A percentile compares a stretch with the other conserved stretches of the same genome.
Evolutionary conservation across 2,329 filamentous ascomycete species (phyloP).

Genomic region (Cladophialophora bantiana): DNA sequence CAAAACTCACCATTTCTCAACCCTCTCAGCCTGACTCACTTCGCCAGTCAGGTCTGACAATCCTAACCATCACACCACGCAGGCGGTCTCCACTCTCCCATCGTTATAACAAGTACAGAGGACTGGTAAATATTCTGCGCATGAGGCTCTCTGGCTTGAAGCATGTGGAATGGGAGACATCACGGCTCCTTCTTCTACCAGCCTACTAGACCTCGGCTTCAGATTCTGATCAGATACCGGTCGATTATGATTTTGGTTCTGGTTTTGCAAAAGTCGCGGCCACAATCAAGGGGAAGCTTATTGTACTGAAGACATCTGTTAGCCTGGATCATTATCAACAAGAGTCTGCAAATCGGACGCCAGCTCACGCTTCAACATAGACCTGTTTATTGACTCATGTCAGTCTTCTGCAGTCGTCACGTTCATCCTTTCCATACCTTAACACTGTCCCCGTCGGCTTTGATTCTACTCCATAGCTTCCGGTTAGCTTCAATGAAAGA

Average conservation of each 20-base stretch:
- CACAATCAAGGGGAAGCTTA: conserved; percentile 69
- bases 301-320: conserved; percentile 48
- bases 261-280: conserved; percentile 33
- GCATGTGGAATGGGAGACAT: conserved; percentile 3
- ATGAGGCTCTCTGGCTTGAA: not conserved
- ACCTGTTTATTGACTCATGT: conserved; percentile 49
- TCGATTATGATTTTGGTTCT: conserved; percentile 14
- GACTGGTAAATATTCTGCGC: not conserved
- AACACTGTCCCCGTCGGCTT: conserved; percentile 78
- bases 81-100: conserved; percentile 58
- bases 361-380: conserved; percentile 64
- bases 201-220: not conserved
- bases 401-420: conserved; percentile 3
- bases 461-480: conserved; percentile 15
- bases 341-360: not conserved
- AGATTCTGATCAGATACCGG: not conserved
- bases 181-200: not conserved
- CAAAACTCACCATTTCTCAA: not conserved
- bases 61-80: conserved; percentile 5
- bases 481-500: not conserved
- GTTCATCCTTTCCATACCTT: conserved; percentile 66
- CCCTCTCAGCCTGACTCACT: conserved; percentile 9
- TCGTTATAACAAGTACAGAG: not conserved
- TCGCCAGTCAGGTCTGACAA: not conserved
- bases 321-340: not conserved